Base-by-base conservation (phyloP, 192 early-diverging fungal genomes). In the Allomyces arbusculus region DNA sequence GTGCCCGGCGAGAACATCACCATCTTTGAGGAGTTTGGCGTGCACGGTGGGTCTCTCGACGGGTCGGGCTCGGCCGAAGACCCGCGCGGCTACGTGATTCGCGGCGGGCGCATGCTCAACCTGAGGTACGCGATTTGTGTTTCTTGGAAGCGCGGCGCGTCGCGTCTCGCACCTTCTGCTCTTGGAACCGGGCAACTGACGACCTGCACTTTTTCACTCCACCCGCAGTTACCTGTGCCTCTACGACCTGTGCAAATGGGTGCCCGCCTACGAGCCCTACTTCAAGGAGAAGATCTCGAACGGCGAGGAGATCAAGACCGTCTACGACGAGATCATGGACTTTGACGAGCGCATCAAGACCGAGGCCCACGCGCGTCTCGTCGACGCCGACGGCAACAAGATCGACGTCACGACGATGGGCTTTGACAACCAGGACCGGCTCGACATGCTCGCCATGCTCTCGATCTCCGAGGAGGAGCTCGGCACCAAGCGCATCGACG, bases 81-180 rank as follows among this genome's bases (percentile, higher is more conserved):
- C 16, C 33, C 33, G 33, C 64, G 66, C 24, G 69, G 71, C 24
- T 55, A 58, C 64, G 23, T 63, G 24, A 69, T 62, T 55, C 61
- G 62, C 24, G 72, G 72, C 28, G 72, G 72, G 16, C 64, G 72
- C 23, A 74, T 74, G 72, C 71, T 74, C 67, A 69, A 74, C 63
- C 22, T 45, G 33, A 23, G 44, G 22, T 64, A 23, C 4, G 25
- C 33, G 19, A 22, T 24, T 61, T 66, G n/a, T 58, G 12, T n/a
- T 62, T 44, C 23, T 33, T 0, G 12, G 16, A 24, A 26, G 6
- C n/a, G n/a, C n/a, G 24, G 0, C 62, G 23, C 62, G 62, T 11
- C 33, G 33, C 33, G 33, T 40, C 33, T 40, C 33, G 33, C 33
- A 40, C 33, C 33, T 40, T 40, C 33, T 8, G 33, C 7, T 40